Percentiles rank a stretch among this genome's conserved stretches.
phyloP scores from a whole-genome alignment of 495 filamentous ascomycete species.

The Penicillium mononematosum region DNA sequence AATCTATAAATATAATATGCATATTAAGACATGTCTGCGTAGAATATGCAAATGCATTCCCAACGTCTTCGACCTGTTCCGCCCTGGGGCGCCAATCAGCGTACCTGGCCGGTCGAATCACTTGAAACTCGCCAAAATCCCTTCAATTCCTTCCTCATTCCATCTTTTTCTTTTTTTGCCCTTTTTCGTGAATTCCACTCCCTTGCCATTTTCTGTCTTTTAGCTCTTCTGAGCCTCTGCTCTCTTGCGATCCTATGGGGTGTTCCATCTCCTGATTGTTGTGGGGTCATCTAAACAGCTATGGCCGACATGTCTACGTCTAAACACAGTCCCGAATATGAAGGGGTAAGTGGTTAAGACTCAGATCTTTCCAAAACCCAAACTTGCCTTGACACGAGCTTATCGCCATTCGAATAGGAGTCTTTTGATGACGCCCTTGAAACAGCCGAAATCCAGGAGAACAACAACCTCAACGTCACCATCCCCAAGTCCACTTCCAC shows the following conservation, averaged over 20 bases:
- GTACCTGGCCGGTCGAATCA: constrained; percentile 26
- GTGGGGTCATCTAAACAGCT: constrained; percentile 12
- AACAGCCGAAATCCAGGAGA: constrained; percentile 34
- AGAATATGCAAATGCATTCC: constrained; percentile 16
- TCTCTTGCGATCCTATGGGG: constrained; percentile 24
- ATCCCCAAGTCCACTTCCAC: constrained; percentile 41
- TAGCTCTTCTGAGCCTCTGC: constrained; percentile 10
- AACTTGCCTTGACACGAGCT: constrained; percentile 9
- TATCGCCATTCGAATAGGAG: constrained; percentile 50
- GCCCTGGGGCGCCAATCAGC: constrained; percentile 24
- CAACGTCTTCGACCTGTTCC: constrained; percentile 23
- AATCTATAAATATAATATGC: neutral
- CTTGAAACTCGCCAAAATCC: constrained; percentile 20
- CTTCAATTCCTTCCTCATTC: constrained; percentile 26
- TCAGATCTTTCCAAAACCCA: no score
- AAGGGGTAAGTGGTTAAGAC: constrained; percentile 44
- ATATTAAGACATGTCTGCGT: neutral
- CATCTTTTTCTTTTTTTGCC: constrained; percentile 10
- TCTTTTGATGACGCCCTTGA: constrained; percentile 77
- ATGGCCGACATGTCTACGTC: constrained; percentile 35
- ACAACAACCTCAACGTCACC: constrained; percentile 28
- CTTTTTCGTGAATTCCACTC: constrained; percentile 6
- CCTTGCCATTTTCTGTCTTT: constrained; percentile 12
- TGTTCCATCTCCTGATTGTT: constrained; percentile 25
- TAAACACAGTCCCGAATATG: constrained; percentile 48